Percentiles rank a stretch among this genome's conserved stretches.
Conservation (phyloP, 805 yeast genomes). For the Torulaspora gathmanii region DNA sequence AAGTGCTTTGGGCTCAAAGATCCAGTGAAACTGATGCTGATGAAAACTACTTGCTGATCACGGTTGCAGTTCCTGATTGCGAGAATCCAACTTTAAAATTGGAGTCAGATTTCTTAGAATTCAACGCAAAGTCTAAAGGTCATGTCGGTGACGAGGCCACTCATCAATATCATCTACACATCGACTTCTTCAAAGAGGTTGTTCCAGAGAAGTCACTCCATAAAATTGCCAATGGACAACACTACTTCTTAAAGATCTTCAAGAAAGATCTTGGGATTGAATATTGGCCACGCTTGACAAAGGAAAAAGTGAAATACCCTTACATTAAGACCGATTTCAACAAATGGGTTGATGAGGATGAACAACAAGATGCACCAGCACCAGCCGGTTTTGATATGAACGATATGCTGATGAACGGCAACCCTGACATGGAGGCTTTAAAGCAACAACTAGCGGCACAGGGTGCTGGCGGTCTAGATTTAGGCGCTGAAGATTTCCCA, state of each 20-base stretch:
- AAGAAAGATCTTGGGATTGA: conserved; percentile 68
- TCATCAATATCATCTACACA: conserved; percentile 52
- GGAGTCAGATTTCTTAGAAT: conserved; percentile 49
- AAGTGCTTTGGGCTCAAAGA: conserved; percentile 95
- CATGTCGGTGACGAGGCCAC: conserved; percentile 42
- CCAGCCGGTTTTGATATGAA: conserved; percentile 41
- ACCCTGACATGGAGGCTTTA: conserved; percentile 38
- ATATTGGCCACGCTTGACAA: conserved; percentile 93
- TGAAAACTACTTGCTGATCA: conserved; percentile 71
- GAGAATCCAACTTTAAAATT: conserved; percentile 57
- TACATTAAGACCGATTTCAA: conserved; percentile 92
- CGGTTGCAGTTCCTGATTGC: conserved; percentile 70
- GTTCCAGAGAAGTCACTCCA: conserved; percentile 59
- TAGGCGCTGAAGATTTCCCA: conserved; percentile 23
- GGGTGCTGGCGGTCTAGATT: conserved; percentile 34
- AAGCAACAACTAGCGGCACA: conserved; percentile 29
- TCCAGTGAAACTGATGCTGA: conserved; percentile 66
- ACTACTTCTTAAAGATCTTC: conserved; percentile 55
- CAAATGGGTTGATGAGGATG: conserved; percentile 98
- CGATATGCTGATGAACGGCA: conserved; percentile 22
- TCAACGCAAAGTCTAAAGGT: conserved; percentile 41
- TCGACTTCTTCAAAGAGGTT: conserved; percentile 75
- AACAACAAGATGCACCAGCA: conserved; percentile 53
- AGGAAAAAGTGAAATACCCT: conserved; percentile 73
- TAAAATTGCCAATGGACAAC: conserved; percentile 49